These are phyloP conservation scores for Turritis glabra DNA, from an alignment of 345 rosid species.

Conservation along the genomic window DNA sequence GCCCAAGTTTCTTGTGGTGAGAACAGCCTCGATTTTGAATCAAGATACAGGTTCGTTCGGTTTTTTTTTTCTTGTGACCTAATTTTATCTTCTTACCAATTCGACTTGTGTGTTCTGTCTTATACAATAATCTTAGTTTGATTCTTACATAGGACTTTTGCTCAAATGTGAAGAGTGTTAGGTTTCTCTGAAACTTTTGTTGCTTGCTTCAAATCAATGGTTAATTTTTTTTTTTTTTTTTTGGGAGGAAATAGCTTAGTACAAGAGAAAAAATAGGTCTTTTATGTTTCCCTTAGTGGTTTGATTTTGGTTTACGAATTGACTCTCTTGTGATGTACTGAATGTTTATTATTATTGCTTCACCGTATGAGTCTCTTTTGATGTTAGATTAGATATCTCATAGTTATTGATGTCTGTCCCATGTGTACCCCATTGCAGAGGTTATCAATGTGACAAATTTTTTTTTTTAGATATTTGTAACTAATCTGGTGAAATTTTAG, in stretches of 20 bases:
- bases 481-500: too few species aligned
- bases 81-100: slow-evolving; percentile 22
- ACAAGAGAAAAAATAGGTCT: neutral
- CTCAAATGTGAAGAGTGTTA: neutral
- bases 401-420: slow-evolving; percentile 31
- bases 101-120: neutral
- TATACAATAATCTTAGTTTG: neutral
- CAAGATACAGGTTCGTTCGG: slow-evolving; percentile 48
- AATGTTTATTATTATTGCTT: neutral
- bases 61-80: slow-evolving; percentile 14
- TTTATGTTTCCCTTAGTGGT: slow-evolving; percentile 2
- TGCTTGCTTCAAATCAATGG: slow-evolving; percentile 3
- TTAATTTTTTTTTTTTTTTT: too few species aligned
- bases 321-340: slow-evolving; percentile 30
- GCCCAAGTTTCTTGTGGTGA: slow-evolving; percentile 55
- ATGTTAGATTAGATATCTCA: slow-evolving; percentile 27
- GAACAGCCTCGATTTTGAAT: slow-evolving; percentile 49
- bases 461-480: neutral
- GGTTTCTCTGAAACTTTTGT: neutral
- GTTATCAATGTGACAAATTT: slow-evolving; percentile 33
- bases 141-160: neutral
- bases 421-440: slow-evolving; percentile 34
- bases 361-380: slow-evolving; percentile 12
- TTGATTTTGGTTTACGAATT: slow-evolving; percentile 5
- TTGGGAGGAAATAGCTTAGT: slow-evolving; percentile 7